Percentiles rank a stretch among this genome's conserved stretches.
These are phyloP conservation scores for Gaertneriomyces semiglobifer DNA, from an alignment of 192 early-diverging fungal genomes.

Conservation along the genomic window DNA sequence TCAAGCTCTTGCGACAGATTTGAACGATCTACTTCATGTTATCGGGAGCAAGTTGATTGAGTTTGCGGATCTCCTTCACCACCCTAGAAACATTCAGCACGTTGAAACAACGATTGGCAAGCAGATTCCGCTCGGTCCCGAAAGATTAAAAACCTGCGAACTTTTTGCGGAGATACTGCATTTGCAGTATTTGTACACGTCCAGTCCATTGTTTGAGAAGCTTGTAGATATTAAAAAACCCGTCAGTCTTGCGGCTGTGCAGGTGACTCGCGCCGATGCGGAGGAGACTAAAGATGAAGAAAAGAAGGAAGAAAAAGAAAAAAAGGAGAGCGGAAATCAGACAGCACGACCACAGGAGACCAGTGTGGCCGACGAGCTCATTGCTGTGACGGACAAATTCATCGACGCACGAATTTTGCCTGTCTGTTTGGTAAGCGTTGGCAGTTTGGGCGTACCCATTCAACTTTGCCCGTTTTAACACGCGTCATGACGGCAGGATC, in stretches of 20 bases:
- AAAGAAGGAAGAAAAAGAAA: slow-evolving; percentile 12
- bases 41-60: slow-evolving; percentile 72
- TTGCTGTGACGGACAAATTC: slow-evolving; percentile 47
- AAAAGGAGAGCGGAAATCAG: slow-evolving; percentile 4
- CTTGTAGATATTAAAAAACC: slow-evolving; percentile 22
- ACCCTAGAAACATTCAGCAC: slow-evolving; percentile 66
- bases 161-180: slow-evolving; percentile 97
- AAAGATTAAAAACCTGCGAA: slow-evolving; percentile 93
- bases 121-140: slow-evolving; percentile 84
- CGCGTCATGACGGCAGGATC: slow-evolving; percentile 41
- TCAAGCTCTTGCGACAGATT: slow-evolving; percentile 58
- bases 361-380: slow-evolving; percentile 53
- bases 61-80: slow-evolving; percentile 70
- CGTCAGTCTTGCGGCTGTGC: no score
- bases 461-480: neutral
- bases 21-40: slow-evolving; percentile 88
- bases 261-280: neutral
- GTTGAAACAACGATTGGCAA: slow-evolving; percentile 78
- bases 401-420: slow-evolving; percentile 50
- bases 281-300: neutral
- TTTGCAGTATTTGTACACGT: slow-evolving; percentile 63
- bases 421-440: slow-evolving; percentile 47
- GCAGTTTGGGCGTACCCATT: neutral
- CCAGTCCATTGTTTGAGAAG: slow-evolving; percentile 55
- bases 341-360: slow-evolving; percentile 6